Conservation (phyloP, 768 basidiomycete genomes). For the Trametes coccinea region DNA sequence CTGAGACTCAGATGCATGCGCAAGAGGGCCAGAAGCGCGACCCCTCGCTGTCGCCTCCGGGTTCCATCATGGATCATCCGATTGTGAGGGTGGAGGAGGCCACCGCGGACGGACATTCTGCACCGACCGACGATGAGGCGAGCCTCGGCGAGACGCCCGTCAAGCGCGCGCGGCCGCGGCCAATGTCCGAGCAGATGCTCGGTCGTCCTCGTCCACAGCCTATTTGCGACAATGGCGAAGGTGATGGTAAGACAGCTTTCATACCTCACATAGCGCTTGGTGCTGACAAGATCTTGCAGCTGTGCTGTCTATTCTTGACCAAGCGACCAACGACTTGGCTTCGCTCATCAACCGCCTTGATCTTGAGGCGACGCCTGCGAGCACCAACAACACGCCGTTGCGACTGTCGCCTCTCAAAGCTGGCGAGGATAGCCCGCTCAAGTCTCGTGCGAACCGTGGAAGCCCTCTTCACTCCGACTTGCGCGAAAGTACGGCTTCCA, state of each 20-base stretch:
- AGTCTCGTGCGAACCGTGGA: slow-evolving; percentile 26
- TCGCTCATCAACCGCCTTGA: slow-evolving; percentile 80
- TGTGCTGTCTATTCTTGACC: slow-evolving; percentile 69
- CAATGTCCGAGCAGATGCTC: slow-evolving; percentile 64
- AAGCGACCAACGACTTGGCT: slow-evolving; percentile 78
- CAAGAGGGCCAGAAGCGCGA: slow-evolving; percentile 11
- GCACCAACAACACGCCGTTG: slow-evolving; percentile 41
- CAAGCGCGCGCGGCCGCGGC: slow-evolving; percentile 50
- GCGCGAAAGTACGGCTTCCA: slow-evolving; percentile 42
- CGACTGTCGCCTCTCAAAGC: slow-evolving; percentile 22
- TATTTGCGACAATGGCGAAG: slow-evolving; percentile 51
- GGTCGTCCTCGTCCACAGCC: slow-evolving; percentile 49
- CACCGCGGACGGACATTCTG: slow-evolving; percentile 50
- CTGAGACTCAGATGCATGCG: slow-evolving; percentile 34
- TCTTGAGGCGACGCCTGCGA: slow-evolving; percentile 72
- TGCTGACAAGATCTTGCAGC: slow-evolving; percentile 36
- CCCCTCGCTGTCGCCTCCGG: slow-evolving; percentile 15
- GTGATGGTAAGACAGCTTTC: slow-evolving; percentile 45
- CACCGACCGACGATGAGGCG: slow-evolving; percentile 18
- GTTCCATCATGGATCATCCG: slow-evolving; percentile 21
- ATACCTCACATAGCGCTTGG: neutral
- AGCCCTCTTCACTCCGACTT: slow-evolving; percentile 22
- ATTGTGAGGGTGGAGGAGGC: slow-evolving; percentile 51
- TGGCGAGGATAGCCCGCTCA: slow-evolving; percentile 37
- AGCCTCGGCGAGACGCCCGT: slow-evolving; percentile 34